Evolutionary conservation across 129 eudicot genomes (phyloP).

Genomic region (Flaveria trinervia): DNA sequence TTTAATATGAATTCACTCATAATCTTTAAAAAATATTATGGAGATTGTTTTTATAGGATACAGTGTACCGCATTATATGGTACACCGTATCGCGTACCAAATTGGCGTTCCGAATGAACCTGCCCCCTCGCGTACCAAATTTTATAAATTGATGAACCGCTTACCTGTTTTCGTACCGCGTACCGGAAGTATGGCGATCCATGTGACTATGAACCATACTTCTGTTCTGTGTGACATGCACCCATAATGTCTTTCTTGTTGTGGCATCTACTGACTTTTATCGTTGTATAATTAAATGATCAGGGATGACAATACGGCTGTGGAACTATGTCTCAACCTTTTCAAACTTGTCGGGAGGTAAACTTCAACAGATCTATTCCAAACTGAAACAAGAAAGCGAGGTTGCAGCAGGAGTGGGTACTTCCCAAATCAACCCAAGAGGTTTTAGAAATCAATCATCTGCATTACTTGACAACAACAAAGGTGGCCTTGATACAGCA

Average conservation of each 20-base stretch:
- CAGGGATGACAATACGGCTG: conserved; percentile 86
- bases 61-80: too few relatives aligned
- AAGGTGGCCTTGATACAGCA: conserved; percentile 56
- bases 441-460: conserved; percentile 49
- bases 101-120: too few relatives aligned
- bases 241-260: background rate
- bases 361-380: conserved; percentile 75
- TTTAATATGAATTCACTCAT: too few relatives aligned
- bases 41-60: too few relatives aligned
- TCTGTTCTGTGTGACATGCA: background rate
- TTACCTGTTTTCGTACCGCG: too few relatives aligned
- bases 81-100: too few relatives aligned
- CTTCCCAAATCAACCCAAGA: conserved; percentile 62
- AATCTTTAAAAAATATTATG: too few relatives aligned
- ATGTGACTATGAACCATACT: background rate
- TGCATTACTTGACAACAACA: conserved; percentile 36
- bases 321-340: conserved; percentile 93
- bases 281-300: background rate
- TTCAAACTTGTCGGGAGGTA: conserved; percentile 83
- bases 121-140: too few relatives aligned
- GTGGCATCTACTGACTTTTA: background rate
- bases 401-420: conserved; percentile 61
- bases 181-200: too few relatives aligned
- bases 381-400: conserved; percentile 84
- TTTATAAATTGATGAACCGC: too few relatives aligned